A percentile compares a stretch with the other conserved stretches of the same genome.
Conservation (phyloP, 345 rosid genomes). For the Heritiera fomes region DNA sequence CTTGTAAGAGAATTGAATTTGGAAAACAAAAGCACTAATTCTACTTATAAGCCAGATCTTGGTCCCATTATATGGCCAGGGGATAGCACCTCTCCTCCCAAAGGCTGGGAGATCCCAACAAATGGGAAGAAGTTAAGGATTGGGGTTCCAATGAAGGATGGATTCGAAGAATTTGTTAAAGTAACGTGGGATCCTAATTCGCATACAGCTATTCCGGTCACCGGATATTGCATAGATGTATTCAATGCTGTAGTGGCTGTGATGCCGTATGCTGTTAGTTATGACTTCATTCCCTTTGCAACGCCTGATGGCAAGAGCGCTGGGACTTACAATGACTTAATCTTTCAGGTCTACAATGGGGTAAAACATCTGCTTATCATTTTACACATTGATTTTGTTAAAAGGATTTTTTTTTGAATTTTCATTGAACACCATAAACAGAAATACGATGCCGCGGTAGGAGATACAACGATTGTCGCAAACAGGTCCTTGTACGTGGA, state of each 20-base stretch:
- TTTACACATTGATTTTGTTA: background rate
- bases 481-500: slow-evolving; percentile 51
- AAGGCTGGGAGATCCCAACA: slow-evolving; percentile 11
- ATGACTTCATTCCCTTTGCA: slow-evolving; percentile 30
- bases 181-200: slow-evolving; percentile 20
- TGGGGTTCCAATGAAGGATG: slow-evolving; percentile 35
- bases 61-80: slow-evolving; percentile 41
- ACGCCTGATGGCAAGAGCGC: slow-evolving; percentile 20
- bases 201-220: background rate
- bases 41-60: slow-evolving; percentile 20
- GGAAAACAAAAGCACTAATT: background rate
- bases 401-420: background rate
- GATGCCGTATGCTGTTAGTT: slow-evolving; percentile 27
- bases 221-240: slow-evolving; percentile 43
- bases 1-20: slow-evolving; percentile 26
- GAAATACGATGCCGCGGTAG: slow-evolving; percentile 56
- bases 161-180: slow-evolving; percentile 26
- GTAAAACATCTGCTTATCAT: background rate
- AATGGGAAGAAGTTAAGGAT: slow-evolving; percentile 25
- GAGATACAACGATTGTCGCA: slow-evolving; percentile 54
- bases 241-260: slow-evolving; percentile 32
- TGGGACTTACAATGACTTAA: slow-evolving; percentile 30
- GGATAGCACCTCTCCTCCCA: slow-evolving; percentile 26
- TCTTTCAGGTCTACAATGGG: slow-evolving; percentile 7
- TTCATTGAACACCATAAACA: slow-evolving; percentile 9